Conservation (phyloP, 768 basidiomycete genomes). For the Amanita jacksonii region DNA sequence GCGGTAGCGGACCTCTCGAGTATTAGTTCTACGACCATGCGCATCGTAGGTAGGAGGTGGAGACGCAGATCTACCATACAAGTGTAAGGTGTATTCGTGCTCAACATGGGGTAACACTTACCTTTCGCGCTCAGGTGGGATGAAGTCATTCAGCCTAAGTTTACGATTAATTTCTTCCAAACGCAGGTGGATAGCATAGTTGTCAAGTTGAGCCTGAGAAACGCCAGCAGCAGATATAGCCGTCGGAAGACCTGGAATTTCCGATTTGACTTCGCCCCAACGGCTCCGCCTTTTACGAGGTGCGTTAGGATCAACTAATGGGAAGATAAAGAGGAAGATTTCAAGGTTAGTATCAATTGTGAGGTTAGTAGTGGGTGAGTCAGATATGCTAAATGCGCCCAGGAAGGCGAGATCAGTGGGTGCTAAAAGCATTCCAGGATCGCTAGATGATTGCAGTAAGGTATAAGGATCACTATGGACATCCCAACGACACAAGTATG, state of each 20-base stretch:
- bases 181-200: constrained; percentile 92
- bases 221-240: constrained; percentile 91
- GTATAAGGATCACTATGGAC: constrained; percentile 24
- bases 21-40: constrained; percentile 97
- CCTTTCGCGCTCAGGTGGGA: constrained; percentile 94
- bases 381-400: constrained; percentile 21
- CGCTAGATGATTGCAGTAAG: constrained; percentile 2
- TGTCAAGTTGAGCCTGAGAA: constrained; percentile 92
- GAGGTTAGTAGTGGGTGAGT: constrained; percentile 25
- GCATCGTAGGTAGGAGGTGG: constrained; percentile 97
- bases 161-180: constrained; percentile 98
- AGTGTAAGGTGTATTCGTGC: constrained; percentile 19
- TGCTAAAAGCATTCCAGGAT: constrained; percentile 6
- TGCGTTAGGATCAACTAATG: constrained; percentile 69
- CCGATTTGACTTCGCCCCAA: constrained; percentile 92
- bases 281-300: constrained; percentile 94
- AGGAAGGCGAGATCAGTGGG: neutral
- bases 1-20: constrained; percentile 95
- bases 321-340: constrained; percentile 39
- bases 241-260: constrained; percentile 89
- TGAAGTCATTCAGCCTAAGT: constrained; percentile 85
- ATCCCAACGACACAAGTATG: constrained; percentile 25
- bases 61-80: constrained; percentile 66
- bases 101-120: constrained; percentile 20
- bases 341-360: constrained; percentile 28